These are phyloP conservation scores for Nemania diffusa DNA, from an alignment of 2,329 filamentous ascomycete species.

Conservation along the genomic window DNA sequence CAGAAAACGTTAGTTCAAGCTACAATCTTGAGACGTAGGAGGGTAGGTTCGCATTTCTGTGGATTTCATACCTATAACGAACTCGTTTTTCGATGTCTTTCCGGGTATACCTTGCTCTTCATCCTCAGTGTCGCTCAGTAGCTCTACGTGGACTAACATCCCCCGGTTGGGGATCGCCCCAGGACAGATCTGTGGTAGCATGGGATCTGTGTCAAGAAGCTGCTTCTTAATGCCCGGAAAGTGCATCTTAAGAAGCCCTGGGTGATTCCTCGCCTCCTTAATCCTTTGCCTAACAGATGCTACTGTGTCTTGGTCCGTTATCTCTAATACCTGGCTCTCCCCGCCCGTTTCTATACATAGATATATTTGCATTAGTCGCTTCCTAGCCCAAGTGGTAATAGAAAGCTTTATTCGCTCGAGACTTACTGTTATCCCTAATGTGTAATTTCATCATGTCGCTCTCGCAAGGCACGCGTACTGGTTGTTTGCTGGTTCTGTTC, in stretches of 20 bases:
- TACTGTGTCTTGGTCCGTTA: neutral
- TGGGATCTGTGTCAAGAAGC: neutral
- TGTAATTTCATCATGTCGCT: no score
- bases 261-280: neutral
- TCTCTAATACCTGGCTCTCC: neutral
- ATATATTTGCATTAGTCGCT: neutral
- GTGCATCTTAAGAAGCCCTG: neutral
- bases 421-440: no score
- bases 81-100: neutral
- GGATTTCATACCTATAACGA: neutral
- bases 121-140: slow-evolving; percentile 6
- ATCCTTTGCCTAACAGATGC: neutral
- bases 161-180: neutral
- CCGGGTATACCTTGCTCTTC: neutral
- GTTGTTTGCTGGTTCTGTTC: no score
- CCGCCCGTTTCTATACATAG: neutral
- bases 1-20: no score
- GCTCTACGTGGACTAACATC: neutral
- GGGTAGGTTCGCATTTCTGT: no score
- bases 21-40: no score
- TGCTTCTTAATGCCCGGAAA: neutral
- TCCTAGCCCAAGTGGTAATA: neutral
- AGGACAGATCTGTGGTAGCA: neutral
- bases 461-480: no score
- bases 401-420: no score